Conservation (phyloP, 2,329 filamentous ascomycete species). For the Exophiala viscosa region DNA sequence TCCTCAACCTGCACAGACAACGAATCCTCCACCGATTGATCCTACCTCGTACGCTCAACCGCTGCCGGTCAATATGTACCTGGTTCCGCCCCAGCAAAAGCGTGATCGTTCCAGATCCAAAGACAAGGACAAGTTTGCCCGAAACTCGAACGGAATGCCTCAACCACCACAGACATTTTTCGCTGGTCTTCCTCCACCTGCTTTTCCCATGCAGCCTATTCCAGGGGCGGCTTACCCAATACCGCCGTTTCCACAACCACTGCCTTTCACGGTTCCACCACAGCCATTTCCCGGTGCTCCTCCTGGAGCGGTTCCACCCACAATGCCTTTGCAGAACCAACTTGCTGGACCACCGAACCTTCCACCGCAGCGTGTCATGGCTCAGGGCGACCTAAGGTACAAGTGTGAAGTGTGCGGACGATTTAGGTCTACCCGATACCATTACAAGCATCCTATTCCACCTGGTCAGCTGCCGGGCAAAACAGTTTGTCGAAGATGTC, state of each 20-base stretch:
- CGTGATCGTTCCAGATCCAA: constrained; percentile 2
- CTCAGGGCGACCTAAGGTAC: constrained; percentile 21
- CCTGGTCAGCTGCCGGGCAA: constrained; percentile 23
- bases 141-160: background rate
- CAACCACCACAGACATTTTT: background rate
- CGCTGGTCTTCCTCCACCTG: constrained; percentile 9
- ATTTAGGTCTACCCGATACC: constrained; percentile 26
- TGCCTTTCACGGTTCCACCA: constrained; percentile 1
- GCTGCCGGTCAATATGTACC: constrained; percentile 16
- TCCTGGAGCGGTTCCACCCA: background rate
- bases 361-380: background rate
- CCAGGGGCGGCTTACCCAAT: constrained; percentile 1
- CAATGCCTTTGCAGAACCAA: background rate
- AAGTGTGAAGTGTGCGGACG: constrained; percentile 28
- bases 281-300: constrained; percentile 3
- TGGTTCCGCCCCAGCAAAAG: constrained; percentile 9
- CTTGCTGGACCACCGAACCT: background rate
- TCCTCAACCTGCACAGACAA: constrained; percentile 1
- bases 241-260: constrained; percentile 1
- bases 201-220: constrained; percentile 8
- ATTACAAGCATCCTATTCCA: constrained; percentile 25
- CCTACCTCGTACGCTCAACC: constrained; percentile 18
- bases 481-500: constrained; percentile 26
- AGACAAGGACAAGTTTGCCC: constrained; percentile 1
- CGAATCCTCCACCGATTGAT: constrained; percentile 7